Evolutionary conservation across 1,139 yeast species (phyloP), one percentile per base, ranked within the genome.

Genomic region (Kodamaea anthophila): DNA sequence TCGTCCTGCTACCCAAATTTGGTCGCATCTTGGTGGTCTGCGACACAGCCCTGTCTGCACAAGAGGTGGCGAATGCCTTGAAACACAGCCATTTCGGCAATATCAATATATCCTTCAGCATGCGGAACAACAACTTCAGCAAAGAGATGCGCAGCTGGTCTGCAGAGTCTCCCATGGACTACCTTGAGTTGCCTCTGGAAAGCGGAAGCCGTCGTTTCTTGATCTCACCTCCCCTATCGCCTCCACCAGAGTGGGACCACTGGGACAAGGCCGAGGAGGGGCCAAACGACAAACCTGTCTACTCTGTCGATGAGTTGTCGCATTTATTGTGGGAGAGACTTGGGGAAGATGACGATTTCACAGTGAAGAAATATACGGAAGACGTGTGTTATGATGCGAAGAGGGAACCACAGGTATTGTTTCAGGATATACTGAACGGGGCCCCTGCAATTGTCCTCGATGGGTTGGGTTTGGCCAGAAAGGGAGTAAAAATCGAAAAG

Each of bases 171-270:
- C 20, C 41, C 5, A 40, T 47, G 8, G 60, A 58, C 21, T 66
- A 53, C 39, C 47, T 66, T 34, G 70, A 65, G 39, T 46, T 66
- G 13, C 73, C 73, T 2, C 56, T 56, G 44, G 70, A 66, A 29
- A 51, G 46, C 11, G 64, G 60, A 7, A 53, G 60, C 28, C 50
- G 58, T 28, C 40, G 72, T 16, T 66, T 65, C 34, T 59, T 66
- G 30, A 66, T 66, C 15, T 63, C 69, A 15, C 73, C 73, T 1
- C 73, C 73, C 5, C 41, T 59, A n/a, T 63, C 70, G 6, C 73
- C 73, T 1, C 70, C 65, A 2, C 48, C 63, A 1, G 73, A 61
- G 30, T 66, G 73, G 73, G 59, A 65, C 39, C 61, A 63, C 36
- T 66, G 66, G 65, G 58, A 58, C 32, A 58, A 47, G 32, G 58